phyloP scores from a whole-genome alignment of 2,329 filamentous ascomycete genomes.

The Onygenales sp. region DNA sequence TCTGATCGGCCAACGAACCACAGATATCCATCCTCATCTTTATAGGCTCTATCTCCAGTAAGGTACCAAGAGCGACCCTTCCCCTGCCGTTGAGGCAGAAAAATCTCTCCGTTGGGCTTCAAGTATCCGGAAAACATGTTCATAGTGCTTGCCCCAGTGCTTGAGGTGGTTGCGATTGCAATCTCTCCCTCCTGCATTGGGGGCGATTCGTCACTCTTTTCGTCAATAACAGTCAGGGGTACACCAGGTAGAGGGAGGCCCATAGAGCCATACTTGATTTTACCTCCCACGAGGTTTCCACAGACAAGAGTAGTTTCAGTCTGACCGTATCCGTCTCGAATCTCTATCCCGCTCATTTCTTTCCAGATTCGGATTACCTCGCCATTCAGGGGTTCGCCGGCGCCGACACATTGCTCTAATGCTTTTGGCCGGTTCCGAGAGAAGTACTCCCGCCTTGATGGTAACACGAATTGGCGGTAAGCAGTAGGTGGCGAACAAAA shows the following conservation, averaged over 20 bases:
- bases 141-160: constrained; percentile 4
- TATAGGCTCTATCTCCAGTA: constrained; percentile 27
- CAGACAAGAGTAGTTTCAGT: constrained; percentile 32
- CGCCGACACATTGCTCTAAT: constrained; percentile 28
- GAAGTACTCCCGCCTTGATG: constrained; percentile 21
- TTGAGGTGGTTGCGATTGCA: constrained; percentile 16
- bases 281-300: constrained; percentile 27
- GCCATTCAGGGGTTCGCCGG: constrained; percentile 33
- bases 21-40: constrained; percentile 26
- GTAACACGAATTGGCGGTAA: constrained; percentile 32
- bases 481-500: constrained; percentile 32
- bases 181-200: constrained; percentile 30
- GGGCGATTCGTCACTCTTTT: constrained; percentile 18
- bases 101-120: constrained; percentile 2
- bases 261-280: constrained; percentile 31
- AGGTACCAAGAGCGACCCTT: constrained; percentile 20
- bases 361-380: constrained; percentile 29
- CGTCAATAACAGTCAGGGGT: constrained; percentile 25
- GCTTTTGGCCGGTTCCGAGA: constrained; percentile 17
- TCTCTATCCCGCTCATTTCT: constrained; percentile 26
- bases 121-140: constrained; percentile 9
- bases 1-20: constrained; percentile 28
- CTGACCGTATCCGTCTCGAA: constrained; percentile 33
- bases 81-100: constrained; percentile 5
- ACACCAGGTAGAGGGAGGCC: constrained; percentile 30